These are phyloP conservation scores for Colletotrichum eremochloae DNA, from an alignment of 2,329 filamentous ascomycete genomes.

Conservation along the genomic window DNA sequence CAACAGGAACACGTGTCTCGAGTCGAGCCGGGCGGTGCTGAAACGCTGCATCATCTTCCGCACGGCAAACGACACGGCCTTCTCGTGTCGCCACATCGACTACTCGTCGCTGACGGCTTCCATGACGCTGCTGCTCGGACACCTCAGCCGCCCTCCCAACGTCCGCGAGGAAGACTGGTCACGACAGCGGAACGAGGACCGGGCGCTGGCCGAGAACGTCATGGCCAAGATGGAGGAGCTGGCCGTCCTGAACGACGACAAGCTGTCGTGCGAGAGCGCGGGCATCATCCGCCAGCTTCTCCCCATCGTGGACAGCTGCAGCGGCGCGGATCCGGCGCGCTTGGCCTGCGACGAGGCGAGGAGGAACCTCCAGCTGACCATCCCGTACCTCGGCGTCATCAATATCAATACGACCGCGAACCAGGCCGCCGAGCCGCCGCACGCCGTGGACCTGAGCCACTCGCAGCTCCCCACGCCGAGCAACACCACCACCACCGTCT, in stretches of 20 bases:
- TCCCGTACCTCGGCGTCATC: constrained; percentile 63
- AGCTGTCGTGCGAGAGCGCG: constrained; percentile 57
- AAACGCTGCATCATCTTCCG: constrained; percentile 63
- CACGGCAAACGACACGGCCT: constrained; percentile 51
- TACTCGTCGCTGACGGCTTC: constrained; percentile 65
- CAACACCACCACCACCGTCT: constrained; percentile 34
- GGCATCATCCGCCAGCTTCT: constrained; percentile 59
- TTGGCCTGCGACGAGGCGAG: constrained; percentile 39
- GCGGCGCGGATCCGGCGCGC: constrained; percentile 10
- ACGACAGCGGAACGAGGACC: constrained; percentile 51
- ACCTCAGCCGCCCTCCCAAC: constrained; percentile 53
- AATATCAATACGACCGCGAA: constrained; percentile 52
- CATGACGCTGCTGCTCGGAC: constrained; percentile 64
- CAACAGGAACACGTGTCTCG: constrained; percentile 62
- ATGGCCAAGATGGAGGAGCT: constrained; percentile 56
- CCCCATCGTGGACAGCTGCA: constrained; percentile 53
- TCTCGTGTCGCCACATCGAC: constrained; percentile 63
- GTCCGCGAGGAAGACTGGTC: constrained; percentile 44
- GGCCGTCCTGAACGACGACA: constrained; percentile 55
- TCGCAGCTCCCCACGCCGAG: constrained; percentile 34
- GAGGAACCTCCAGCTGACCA: constrained; percentile 53
- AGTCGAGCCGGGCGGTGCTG: constrained; percentile 65
- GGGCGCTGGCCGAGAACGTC: constrained; percentile 50
- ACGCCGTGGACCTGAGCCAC: constrained; percentile 23
- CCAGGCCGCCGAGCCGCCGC: constrained; percentile 14